Evolutionary conservation across 768 basidiomycete species (phyloP).

Genomic region (Hirschioporus abietinus): DNA sequence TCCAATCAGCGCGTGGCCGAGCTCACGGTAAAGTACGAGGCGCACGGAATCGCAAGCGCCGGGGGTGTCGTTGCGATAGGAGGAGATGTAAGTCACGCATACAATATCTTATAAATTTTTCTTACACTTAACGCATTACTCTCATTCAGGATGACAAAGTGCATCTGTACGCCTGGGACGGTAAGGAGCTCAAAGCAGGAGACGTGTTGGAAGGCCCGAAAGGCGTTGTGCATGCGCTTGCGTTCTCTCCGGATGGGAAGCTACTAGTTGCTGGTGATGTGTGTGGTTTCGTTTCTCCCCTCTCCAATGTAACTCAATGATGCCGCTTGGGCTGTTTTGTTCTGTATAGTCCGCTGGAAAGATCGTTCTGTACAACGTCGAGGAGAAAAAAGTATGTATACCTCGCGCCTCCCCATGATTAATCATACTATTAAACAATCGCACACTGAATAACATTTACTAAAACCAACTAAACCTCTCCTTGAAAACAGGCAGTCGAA

Average conservation of each 20-base stretch:
- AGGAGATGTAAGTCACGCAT: slow-evolving; percentile 50
- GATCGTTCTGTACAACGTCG: slow-evolving; percentile 70
- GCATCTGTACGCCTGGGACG: slow-evolving; percentile 68
- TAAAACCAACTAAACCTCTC: slow-evolving; percentile 3
- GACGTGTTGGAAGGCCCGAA: slow-evolving; percentile 61
- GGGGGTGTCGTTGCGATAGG: slow-evolving; percentile 62
- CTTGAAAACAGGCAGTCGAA: slow-evolving; percentile 48
- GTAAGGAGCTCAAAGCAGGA: slow-evolving; percentile 50
- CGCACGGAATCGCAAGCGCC: slow-evolving; percentile 52
- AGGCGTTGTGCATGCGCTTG: slow-evolving; percentile 64
- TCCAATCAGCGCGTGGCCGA: slow-evolving; percentile 64
- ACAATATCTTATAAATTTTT: background rate
- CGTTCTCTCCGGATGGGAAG: slow-evolving; percentile 74
- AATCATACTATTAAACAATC: background rate
- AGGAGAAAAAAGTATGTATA: slow-evolving; percentile 50
- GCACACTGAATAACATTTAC: background rate
- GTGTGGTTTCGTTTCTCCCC: slow-evolving; percentile 28
- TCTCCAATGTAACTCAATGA: background rate
- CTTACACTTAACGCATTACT: slow-evolving; percentile 7
- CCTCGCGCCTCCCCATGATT: background rate
- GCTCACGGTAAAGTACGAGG: slow-evolving; percentile 43
- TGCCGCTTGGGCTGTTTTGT: slow-evolving; percentile 5
- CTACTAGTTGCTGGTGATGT: slow-evolving; percentile 85
- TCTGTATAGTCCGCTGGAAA: slow-evolving; percentile 66
- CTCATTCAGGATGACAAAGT: slow-evolving; percentile 65